A percentile compares a stretch with the other conserved stretches of the same genome.
Conservation (phyloP, 164 flowering plant genomes). For the Nymphaea thermarum region DNA sequence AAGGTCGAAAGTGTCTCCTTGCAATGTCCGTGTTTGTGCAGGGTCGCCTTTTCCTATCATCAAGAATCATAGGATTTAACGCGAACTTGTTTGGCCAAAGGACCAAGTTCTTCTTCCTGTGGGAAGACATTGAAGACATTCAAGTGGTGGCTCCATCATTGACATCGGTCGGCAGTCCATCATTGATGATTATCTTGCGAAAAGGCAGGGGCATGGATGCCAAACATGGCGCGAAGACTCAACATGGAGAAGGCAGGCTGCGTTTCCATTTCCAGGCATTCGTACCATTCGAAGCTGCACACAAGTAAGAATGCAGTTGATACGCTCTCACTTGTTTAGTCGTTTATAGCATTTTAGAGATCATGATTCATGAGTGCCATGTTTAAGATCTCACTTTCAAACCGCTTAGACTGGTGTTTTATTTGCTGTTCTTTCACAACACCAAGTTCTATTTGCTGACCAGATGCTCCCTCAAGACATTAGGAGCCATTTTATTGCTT, state of each 20-base stretch:
- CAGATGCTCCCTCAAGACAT: no score
- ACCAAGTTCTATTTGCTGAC: no score
- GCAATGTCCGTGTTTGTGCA: conserved; percentile 15
- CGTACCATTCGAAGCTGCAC: conserved; percentile 74
- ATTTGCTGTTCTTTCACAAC: no score
- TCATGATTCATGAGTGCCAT: background rate
- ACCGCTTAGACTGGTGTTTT: no score
- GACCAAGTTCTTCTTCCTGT: conserved; percentile 84
- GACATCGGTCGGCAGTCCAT: conserved; percentile 90
- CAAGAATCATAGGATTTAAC: conserved; percentile 86
- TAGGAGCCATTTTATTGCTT: no score
- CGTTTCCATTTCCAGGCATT: conserved; percentile 90
- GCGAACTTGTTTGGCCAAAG: conserved; percentile 81
- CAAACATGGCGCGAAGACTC: conserved; percentile 78
- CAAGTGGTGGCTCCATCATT: conserved; percentile 61
- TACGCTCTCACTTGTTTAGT: background rate
- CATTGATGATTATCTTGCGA: conserved; percentile 57
- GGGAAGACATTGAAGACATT: conserved; percentile 97
- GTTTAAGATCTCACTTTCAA: no score
- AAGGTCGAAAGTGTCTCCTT: background rate
- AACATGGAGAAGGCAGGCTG: conserved; percentile 79
- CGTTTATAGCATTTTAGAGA: background rate
- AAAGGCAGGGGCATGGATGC: conserved; percentile 87
- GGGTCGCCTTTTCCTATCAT: conserved; percentile 91
- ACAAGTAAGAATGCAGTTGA: conserved; percentile 35